Conservation (phyloP, 2,329 filamentous ascomycete genomes). For the Aspergillus brunneoviolaceus region DNA sequence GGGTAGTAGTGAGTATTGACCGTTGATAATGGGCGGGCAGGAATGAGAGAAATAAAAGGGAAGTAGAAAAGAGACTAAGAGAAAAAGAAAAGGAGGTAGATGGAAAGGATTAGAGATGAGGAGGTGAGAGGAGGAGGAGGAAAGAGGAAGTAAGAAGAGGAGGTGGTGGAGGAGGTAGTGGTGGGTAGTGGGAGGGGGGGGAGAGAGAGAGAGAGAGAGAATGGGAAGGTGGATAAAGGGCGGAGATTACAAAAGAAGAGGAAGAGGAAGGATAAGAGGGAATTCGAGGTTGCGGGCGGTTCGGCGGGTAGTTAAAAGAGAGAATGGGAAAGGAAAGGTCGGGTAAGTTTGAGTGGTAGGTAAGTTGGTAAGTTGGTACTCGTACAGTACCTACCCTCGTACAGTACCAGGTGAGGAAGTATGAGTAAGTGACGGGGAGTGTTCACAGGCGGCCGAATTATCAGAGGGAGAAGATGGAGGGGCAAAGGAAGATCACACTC, state of each 20-base stretch:
- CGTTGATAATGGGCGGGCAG: neutral
- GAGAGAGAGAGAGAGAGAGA: conserved; percentile 5
- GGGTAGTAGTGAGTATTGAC: neutral
- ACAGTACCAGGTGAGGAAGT: neutral
- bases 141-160: conserved; percentile 14
- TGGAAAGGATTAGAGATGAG: conserved; percentile 7
- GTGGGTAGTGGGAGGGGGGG: conserved; percentile 11
- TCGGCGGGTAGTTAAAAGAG: neutral
- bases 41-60: neutral
- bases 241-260: conserved; percentile 1
- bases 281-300: neutral
- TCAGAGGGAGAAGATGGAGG: neutral
- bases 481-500: neutral
- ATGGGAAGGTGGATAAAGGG: conserved; percentile 6
- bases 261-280: neutral
- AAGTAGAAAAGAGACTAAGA: conserved; percentile 12
- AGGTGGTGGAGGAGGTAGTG: conserved; percentile 18
- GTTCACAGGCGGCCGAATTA: neutral
- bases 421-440: neutral
- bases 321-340: neutral
- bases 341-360: neutral
- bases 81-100: conserved; percentile 12
- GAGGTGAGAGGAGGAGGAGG: conserved; percentile 10
- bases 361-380: neutral
- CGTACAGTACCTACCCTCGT: too few relatives aligned